Conservation (phyloP, 257 asterid genomes). For the Henckelia pumila region DNA sequence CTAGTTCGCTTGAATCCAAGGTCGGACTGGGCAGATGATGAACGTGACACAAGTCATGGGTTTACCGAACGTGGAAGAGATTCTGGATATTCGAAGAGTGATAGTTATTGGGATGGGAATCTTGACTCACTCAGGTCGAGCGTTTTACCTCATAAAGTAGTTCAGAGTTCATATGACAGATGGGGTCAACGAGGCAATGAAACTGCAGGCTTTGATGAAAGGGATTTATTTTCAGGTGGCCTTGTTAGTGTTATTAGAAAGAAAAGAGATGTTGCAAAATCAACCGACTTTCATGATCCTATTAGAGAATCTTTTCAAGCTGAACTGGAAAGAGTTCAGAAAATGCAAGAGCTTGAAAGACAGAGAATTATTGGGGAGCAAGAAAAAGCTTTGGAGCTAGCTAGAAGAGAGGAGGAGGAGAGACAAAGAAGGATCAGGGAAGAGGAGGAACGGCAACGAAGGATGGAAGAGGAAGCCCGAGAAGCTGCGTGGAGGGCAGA, state of each 20-base stretch:
- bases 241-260: slow-evolving; percentile 75
- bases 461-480: slow-evolving; percentile 84
- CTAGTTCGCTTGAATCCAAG: slow-evolving; percentile 76
- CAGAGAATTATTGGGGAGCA: slow-evolving; percentile 80
- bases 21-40: slow-evolving; percentile 99
- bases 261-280: slow-evolving; percentile 67
- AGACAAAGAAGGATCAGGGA: slow-evolving; percentile 70
- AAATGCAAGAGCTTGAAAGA: slow-evolving; percentile 93
- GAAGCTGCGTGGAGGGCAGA: slow-evolving; percentile 96
- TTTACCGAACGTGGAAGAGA: slow-evolving; percentile 67
- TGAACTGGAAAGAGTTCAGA: slow-evolving; percentile 95
- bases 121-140: slow-evolving; percentile 72
- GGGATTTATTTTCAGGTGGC: slow-evolving; percentile 72
- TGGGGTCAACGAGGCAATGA: slow-evolving; percentile 62
- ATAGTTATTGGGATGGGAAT: slow-evolving; percentile 74
- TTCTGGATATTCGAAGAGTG: slow-evolving; percentile 53
- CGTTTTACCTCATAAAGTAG: slow-evolving; percentile 59
- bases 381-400: slow-evolving; percentile 81
- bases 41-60: slow-evolving; percentile 88
- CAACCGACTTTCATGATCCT: slow-evolving; percentile 81
- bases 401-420: slow-evolving; percentile 86
- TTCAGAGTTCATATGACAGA: slow-evolving; percentile 47
- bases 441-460: slow-evolving; percentile 66
- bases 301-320: slow-evolving; percentile 95
- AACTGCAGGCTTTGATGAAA: slow-evolving; percentile 69